Evolutionary conservation across 441 rosid genomes (phyloP).

Genomic region (Manihot esculenta): DNA sequence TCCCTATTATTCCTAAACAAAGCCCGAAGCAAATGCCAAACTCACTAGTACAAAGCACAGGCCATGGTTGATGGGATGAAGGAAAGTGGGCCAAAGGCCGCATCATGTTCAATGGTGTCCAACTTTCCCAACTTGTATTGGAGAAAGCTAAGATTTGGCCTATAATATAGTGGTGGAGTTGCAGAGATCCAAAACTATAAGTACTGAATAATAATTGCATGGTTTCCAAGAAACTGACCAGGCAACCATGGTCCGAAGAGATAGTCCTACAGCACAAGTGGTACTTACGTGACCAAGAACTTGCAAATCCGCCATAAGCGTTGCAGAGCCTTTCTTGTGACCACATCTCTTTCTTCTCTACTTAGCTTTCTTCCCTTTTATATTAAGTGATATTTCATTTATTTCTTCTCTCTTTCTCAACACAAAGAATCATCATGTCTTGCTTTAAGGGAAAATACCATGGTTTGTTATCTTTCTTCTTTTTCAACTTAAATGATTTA

Average conservation of each 20-base stretch:
- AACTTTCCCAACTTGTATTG: no score
- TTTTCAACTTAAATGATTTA: background rate
- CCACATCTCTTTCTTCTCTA: background rate
- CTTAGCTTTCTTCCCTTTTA: background rate
- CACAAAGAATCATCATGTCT: background rate
- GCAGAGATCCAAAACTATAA: no score
- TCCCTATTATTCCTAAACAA: no score
- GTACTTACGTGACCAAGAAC: background rate
- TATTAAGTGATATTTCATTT: background rate
- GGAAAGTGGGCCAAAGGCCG: no score
- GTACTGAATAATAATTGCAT: background rate
- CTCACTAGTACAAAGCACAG: no score
- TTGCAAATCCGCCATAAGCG: background rate
- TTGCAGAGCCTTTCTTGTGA: background rate
- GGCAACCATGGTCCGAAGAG: background rate
- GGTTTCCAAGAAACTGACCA: background rate
- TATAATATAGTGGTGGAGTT: no score
- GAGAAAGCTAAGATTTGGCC: no score
- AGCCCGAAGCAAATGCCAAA: no score
- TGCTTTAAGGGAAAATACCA: constrained; percentile 14
- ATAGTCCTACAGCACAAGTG: background rate
- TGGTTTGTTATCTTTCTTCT: background rate
- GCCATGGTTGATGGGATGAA: no score
- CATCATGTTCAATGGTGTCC: no score
- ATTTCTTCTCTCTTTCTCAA: background rate